These are phyloP conservation scores for Chenopodium album DNA, from an alignment of 148 eudicot genomes.

Conservation along the genomic window DNA sequence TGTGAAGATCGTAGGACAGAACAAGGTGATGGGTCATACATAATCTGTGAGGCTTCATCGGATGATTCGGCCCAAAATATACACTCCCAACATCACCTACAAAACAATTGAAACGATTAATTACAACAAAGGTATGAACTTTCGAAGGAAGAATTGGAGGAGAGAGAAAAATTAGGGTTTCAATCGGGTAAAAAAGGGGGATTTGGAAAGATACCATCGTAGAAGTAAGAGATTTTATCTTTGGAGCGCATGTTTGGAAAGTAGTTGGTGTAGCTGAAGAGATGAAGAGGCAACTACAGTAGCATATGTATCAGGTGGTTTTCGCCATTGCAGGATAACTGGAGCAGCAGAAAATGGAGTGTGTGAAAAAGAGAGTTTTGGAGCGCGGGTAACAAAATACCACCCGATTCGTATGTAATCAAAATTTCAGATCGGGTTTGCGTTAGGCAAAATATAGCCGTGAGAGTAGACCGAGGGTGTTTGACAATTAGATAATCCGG, in stretches of 20 bases:
- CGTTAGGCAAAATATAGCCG: too few species aligned
- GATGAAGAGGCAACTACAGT: neutral
- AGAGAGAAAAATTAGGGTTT: conserved; percentile 30
- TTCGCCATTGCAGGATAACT: too few species aligned
- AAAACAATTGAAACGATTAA: conserved; percentile 1
- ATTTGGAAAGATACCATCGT: conserved; percentile 55
- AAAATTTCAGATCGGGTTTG: too few species aligned
- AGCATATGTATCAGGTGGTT: too few species aligned
- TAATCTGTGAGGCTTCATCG: conserved; percentile 95
- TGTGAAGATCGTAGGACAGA: conserved; percentile 79
- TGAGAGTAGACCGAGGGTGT: too few species aligned
- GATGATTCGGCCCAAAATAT: conserved; percentile 96
- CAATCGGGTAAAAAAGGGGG: neutral
- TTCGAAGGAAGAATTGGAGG: neutral
- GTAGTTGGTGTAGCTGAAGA: neutral
- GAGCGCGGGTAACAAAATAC: too few species aligned
- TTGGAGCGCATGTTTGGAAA: conserved; percentile 64
- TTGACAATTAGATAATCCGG: too few species aligned
- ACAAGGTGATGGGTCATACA: conserved; percentile 98
- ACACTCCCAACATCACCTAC: conserved; percentile 96
- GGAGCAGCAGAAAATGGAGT: too few species aligned
- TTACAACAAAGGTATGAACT: neutral
- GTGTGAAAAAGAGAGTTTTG: too few species aligned
- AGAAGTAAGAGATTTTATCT: conserved; percentile 89
- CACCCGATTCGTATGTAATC: too few species aligned